Percentiles rank a stretch among this genome's conserved stretches.
Evolutionary conservation across 2,329 filamentous ascomycete species (phyloP).

Genomic region (Aspergillus sp.): DNA sequence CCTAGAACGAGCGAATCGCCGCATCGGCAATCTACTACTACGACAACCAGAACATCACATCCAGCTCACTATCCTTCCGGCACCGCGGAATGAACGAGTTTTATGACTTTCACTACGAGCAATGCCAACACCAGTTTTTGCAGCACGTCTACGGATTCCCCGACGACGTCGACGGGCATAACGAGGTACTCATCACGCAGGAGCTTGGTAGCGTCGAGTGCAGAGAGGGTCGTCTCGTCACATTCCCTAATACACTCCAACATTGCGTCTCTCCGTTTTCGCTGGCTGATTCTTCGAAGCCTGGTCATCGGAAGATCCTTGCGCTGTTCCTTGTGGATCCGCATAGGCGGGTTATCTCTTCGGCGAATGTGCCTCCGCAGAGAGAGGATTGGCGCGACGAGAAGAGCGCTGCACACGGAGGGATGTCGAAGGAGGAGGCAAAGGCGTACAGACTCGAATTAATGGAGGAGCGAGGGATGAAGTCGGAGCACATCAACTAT

Average conservation of each 20-base stretch:
- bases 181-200: constrained; percentile 22
- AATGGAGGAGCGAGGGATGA: constrained; percentile 3
- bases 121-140: constrained; percentile 3
- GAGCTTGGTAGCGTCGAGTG: constrained; percentile 15
- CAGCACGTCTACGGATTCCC: constrained; percentile 13
- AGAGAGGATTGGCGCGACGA: constrained; percentile 17
- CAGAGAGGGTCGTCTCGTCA: constrained; percentile 6
- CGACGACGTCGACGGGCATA: constrained; percentile 3
- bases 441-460: constrained; percentile 1
- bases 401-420: constrained; percentile 21
- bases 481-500: background rate
- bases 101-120: constrained; percentile 1
- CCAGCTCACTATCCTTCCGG: constrained; percentile 57
- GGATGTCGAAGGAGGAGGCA: constrained; percentile 27
- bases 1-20: constrained; percentile 64
- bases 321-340: constrained; percentile 15
- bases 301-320: constrained; percentile 14
- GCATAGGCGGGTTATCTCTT: constrained; percentile 10
- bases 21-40: constrained; percentile 70
- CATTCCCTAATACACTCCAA: constrained; percentile 14
- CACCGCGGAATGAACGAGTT: constrained; percentile 32
- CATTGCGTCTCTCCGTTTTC: constrained; percentile 11
- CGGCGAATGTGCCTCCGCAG: constrained; percentile 17
- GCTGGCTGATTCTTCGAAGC: constrained; percentile 1
- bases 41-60: constrained; percentile 64